phyloP scores from a whole-genome alignment of 202 grass and related monocot genomes.

The Schoenoplectus tabernaemontani region DNA sequence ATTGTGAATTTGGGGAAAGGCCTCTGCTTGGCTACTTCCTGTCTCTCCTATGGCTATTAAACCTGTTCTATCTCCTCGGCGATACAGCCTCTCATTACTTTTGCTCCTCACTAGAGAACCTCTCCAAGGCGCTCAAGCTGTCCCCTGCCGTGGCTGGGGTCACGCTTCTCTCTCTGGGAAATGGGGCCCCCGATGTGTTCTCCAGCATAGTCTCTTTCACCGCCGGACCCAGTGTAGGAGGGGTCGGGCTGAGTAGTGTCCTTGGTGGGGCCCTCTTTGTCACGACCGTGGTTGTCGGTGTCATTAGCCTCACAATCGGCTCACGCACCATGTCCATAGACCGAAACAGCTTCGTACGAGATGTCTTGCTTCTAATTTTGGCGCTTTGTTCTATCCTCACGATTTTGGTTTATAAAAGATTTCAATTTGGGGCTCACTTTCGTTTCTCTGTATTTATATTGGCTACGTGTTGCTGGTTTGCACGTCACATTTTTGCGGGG shows the following conservation, averaged over 20 bases:
- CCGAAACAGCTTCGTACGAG: conserved; percentile 49
- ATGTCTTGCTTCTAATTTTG: conserved; percentile 55
- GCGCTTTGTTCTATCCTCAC: conserved; percentile 48
- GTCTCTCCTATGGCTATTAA: conserved; percentile 42
- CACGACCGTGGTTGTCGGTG: conserved; percentile 53
- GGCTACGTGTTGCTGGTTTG: conserved; percentile 60
- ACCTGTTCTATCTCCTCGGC: conserved; percentile 77
- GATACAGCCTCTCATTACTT: conserved; percentile 79
- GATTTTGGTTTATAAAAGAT: conserved; percentile 36
- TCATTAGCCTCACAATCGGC: conserved; percentile 33
- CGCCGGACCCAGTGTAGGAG: conserved; percentile 29
- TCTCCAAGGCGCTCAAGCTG: conserved; percentile 52
- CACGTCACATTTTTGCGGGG: conserved; percentile 46
- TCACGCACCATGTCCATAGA: conserved; percentile 4
- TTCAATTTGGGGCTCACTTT: conserved; percentile 51
- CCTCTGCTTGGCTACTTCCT: conserved; percentile 27
- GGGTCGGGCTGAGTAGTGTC: conserved; percentile 56
- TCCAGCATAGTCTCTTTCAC: conserved; percentile 75
- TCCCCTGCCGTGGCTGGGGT: conserved; percentile 70
- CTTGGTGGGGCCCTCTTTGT: conserved; percentile 64
- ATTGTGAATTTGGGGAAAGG: conserved; percentile 28
- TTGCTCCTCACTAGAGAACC: conserved; percentile 62
- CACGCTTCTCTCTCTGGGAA: conserved; percentile 76
- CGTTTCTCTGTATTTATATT: conserved; percentile 57
- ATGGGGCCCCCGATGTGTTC: conserved; percentile 79